phyloP scores from a whole-genome alignment of 148 eudicot genomes.

The Rhododendron mucronatum region DNA sequence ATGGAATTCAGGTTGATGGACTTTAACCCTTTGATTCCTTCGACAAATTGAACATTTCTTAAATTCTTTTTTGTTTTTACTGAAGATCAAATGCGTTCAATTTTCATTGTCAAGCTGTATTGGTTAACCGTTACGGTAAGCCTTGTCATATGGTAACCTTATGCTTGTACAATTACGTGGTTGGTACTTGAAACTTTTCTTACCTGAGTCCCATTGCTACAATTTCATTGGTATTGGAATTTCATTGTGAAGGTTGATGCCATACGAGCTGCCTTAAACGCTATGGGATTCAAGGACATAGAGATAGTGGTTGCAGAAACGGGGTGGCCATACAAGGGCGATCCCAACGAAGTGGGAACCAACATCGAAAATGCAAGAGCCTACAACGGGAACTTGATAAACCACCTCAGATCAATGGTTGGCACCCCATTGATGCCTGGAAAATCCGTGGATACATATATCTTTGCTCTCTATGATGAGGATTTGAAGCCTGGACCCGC shows the following conservation, averaged over 20 bases:
- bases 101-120: neutral
- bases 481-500: conserved; percentile 73
- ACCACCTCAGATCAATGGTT: conserved; percentile 62
- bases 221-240: neutral
- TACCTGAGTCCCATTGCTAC: neutral
- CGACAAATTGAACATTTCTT: neutral
- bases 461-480: conserved; percentile 92
- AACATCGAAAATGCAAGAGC: conserved; percentile 75
- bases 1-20: neutral
- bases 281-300: conserved; percentile 64
- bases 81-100: neutral
- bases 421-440: conserved; percentile 95
- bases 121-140: neutral
- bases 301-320: conserved; percentile 91
- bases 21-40: neutral
- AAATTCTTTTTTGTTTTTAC: neutral
- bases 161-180: neutral
- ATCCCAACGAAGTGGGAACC: conserved; percentile 66
- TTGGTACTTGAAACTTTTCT: neutral
- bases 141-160: neutral
- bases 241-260: conserved; percentile 65
- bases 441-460: conserved; percentile 70
- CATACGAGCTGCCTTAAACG: conserved; percentile 60
- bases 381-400: conserved; percentile 63
- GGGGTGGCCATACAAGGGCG: conserved; percentile 91